A percentile compares a stretch with the other conserved stretches of the same genome.
phyloP scores from a whole-genome alignment of 1,139 yeast species.

The Geotrichum phurueaensis region DNA sequence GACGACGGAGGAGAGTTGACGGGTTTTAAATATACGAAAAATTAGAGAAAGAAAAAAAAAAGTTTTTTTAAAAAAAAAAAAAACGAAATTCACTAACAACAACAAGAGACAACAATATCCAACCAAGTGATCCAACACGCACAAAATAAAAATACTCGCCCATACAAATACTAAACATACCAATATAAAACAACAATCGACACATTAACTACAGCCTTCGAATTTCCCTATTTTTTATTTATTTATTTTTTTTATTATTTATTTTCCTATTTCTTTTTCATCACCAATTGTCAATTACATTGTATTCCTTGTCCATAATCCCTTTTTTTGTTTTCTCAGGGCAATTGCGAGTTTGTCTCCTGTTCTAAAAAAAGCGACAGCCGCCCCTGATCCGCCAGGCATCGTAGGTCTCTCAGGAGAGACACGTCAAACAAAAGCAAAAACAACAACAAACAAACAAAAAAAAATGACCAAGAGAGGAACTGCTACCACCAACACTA shows the following conservation, averaged over 20 bases:
- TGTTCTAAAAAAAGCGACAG: not conserved
- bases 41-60: not conserved
- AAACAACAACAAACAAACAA: not conserved
- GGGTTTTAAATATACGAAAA: not conserved
- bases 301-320: too few relatives aligned
- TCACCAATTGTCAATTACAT: too few relatives aligned
- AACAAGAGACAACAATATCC: not conserved
- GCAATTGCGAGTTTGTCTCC: not conserved
- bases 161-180: too few relatives aligned
- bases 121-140: not conserved
- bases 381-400: not conserved
- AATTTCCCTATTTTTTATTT: not conserved
- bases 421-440: too few relatives aligned
- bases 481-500: too few relatives aligned
- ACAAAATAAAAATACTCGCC: not conserved
- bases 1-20: not conserved
- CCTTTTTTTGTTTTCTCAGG: not conserved
- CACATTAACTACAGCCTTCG: not conserved
- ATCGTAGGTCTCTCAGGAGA: not conserved
- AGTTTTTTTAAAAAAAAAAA: too few relatives aligned
- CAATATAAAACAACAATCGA: too few relatives aligned
- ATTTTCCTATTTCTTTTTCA: not conserved
- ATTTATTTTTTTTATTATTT: not conserved
- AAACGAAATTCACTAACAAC: not conserved
- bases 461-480: not conserved